phyloP scores from a whole-genome alignment of 495 filamentous ascomycete genomes.

The Penicillium pancosmium region DNA sequence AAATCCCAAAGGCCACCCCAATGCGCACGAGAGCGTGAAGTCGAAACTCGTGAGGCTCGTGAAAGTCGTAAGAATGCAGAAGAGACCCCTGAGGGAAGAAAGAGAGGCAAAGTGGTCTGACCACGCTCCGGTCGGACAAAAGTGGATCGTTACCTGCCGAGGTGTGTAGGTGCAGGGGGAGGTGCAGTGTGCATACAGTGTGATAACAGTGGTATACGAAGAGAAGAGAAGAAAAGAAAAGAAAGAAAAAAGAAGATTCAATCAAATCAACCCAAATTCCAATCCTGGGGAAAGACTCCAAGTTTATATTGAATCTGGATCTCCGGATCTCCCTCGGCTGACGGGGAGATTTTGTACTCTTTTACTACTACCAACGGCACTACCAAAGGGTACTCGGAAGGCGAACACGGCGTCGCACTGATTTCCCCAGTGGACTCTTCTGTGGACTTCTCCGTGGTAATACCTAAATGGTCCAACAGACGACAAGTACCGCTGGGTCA shows the following conservation, averaged over 20 bases:
- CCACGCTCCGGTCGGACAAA: slow-evolving; percentile 18
- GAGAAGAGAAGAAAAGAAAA: not conserved
- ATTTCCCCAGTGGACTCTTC: too few relatives aligned
- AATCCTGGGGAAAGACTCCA: not conserved
- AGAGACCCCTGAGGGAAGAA: slow-evolving; percentile 9
- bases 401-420: not conserved
- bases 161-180: not conserved
- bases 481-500: not conserved
- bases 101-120: slow-evolving; percentile 32
- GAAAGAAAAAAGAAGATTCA: not conserved
- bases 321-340: too few relatives aligned
- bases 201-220: too few relatives aligned
- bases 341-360: too few relatives aligned
- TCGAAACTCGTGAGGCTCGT: too few relatives aligned
- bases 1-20: not conserved
- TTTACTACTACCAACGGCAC: too few relatives aligned
- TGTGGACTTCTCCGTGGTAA: too few relatives aligned
- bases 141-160: slow-evolving; percentile 25
- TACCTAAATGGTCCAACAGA: too few relatives aligned
- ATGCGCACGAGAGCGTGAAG: not conserved
- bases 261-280: too few relatives aligned
- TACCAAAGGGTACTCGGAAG: not conserved
- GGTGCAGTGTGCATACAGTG: not conserved
- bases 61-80: not conserved
- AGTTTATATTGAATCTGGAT: not conserved